Conservation (phyloP, 2,329 filamentous ascomycete species). For the Huntiella omanensis region DNA sequence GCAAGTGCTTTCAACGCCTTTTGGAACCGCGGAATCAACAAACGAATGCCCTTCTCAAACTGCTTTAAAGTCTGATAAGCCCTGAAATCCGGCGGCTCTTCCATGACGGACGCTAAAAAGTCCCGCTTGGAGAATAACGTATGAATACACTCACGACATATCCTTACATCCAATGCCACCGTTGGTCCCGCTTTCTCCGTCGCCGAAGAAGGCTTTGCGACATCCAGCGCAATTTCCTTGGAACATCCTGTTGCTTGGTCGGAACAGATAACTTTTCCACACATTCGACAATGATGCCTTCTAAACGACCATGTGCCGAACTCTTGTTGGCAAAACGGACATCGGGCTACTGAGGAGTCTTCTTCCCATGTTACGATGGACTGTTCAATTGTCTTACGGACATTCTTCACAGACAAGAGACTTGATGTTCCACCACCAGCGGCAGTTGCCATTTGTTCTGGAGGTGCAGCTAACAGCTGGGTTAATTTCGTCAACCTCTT, state of each 20-base stretch:
- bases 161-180: constrained; percentile 62
- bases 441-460: constrained; percentile 38
- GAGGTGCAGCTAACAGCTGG: constrained; percentile 57
- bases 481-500: constrained; percentile 85
- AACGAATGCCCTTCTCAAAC: constrained; percentile 70
- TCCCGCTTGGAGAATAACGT: constrained; percentile 49
- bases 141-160: constrained; percentile 73
- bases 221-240: constrained; percentile 60
- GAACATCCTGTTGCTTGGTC: constrained; percentile 75
- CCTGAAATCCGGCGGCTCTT: constrained; percentile 55
- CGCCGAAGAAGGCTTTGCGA: constrained; percentile 32
- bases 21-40: constrained; percentile 71
- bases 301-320: constrained; percentile 88
- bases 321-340: constrained; percentile 90
- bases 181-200: constrained; percentile 28
- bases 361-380: constrained; percentile 92
- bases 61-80: constrained; percentile 70
- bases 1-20: constrained; percentile 48
- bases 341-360: constrained; percentile 58
- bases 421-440: constrained; percentile 30
- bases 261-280: constrained; percentile 80
- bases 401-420: constrained; percentile 49
- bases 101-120: constrained; percentile 49
- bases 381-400: constrained; percentile 69
- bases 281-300: constrained; percentile 85